Evolutionary conservation across 192 early-diverging fungal genomes (phyloP), one percentile per base, ranked within the genome.

Genomic region (Entomortierella parvispora): DNA sequence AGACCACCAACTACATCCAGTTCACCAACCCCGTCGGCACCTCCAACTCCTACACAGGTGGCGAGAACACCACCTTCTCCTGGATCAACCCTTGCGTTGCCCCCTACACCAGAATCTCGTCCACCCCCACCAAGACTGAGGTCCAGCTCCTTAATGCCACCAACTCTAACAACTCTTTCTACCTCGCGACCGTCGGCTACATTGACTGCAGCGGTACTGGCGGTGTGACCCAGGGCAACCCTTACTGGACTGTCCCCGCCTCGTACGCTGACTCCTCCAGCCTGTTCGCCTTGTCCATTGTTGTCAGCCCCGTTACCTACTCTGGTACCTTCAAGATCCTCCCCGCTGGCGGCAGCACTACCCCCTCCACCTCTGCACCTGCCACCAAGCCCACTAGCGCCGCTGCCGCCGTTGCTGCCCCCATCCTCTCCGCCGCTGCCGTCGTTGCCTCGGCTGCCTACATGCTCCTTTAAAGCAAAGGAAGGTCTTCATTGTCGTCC

Each of bases 1-100:
- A 62, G 58, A 44, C 44, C 25, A 42, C 57, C 44, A 68, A 67
- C 51, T 58, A 62, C 51, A 76, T 44, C 65, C 22, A 49, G 51
- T 76, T 76, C 65, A 68, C 53, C 53, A 47, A 42, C 59, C 72
- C 72, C 47, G 58, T 76, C 50, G 52, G 33, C 2, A 33, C 50
- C 9, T 18, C 44, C 22, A 10, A 8, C 1, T 2, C 22, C 46
- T 67, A 51, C 52, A 12, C 28, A 0, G 58, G 49, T 26, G 65
- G 65, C 46, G 9, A 45, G 42, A 67, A 40, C 23, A 18, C 17
- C 42, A 62, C 65, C 58, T 76, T 68, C 65, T 67, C 72, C 25
- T 76, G 72, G 72, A 23, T 4, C 5, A 28, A 18, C 17, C 14
- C 64, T 33, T 76, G 72, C 53, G 69, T 63, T 37, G 3, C 69